Base-by-base conservation (phyloP, 1,139 yeast genomes). In the Pichia sp. region DNA sequence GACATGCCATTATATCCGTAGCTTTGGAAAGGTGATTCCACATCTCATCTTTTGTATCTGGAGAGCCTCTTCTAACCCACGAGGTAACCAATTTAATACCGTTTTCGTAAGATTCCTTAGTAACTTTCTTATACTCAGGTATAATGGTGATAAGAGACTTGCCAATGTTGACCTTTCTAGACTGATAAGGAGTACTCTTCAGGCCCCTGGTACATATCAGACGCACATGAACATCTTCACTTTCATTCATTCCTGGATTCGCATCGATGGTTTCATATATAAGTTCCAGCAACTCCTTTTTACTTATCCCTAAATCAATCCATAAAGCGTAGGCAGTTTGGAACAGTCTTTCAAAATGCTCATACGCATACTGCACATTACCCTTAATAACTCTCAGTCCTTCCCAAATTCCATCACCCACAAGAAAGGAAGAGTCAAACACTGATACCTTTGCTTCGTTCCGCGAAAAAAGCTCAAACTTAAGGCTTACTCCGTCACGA, bases 31-130 rank as follows among this genome's bases (percentile, higher is more conserved):
- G 23, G 23, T 49, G 50, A 26, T 53, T 53, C 51, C 55, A 53
- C 55, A 53, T 53, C 45, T 53, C 55, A 43, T 53, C 53, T 13
- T 53, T 53, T 2, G 44, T 53, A 45, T 49, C 55, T 15, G 55
- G 52, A 15, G 19, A 34, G 13, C 55, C 55, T 45, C 55, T 45
- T 13, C 55, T 19, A 26, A 53, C 53, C 53, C 55, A 50, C 13
- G 53, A 50, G 10, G 53, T 53, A 2, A 50, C 43, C 10, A 53
- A 16, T 15, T 16, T 30, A 6, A 53, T 29, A 34, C 55, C 53
- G 30, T 43, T 41, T 26, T 43, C 51, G 26, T 46, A 53, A 2
- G 50, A 26, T 1, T 2, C n/a, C 4, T n/a, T 11, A 5, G 30
- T 10, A n/a, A 50, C 53, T 15, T 47, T 47, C 13, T 53, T 53